Percentiles rank a stretch among this genome's conserved stretches.
These are phyloP conservation scores for Pelargonium nanum DNA, from an alignment of 345 rosid species.

Conservation along the genomic window DNA sequence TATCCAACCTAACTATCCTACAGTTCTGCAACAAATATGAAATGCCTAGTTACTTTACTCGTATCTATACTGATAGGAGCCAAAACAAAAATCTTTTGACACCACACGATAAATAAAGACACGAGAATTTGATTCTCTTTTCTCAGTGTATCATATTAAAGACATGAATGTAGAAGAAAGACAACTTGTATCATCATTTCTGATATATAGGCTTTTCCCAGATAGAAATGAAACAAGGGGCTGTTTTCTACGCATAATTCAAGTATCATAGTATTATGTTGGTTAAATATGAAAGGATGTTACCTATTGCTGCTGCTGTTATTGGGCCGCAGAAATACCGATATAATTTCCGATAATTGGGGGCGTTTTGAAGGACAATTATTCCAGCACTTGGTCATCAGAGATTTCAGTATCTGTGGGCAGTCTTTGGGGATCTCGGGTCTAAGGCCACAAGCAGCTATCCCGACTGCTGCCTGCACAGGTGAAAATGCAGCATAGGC, in stretches of 20 bases:
- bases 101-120: too few relatives aligned
- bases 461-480: conserved; percentile 93
- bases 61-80: neutral
- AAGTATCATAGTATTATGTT: neutral
- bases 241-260: neutral
- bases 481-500: conserved; percentile 87
- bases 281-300: conserved; percentile 1
- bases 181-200: neutral
- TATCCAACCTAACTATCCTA: too few relatives aligned
- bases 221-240: neutral
- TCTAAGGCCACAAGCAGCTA: conserved; percentile 89
- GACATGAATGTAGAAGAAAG: neutral
- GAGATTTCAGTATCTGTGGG: conserved; percentile 53
- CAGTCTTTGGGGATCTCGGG: conserved; percentile 95
- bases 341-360: conserved; percentile 56
- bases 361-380: conserved; percentile 71
- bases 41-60: too few relatives aligned
- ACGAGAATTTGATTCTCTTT: neutral
- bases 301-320: conserved; percentile 35
- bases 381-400: conserved; percentile 88
- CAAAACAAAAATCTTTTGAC: too few relatives aligned
- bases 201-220: neutral
- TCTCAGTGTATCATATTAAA: neutral
- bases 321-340: conserved; percentile 34
- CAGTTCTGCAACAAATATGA: too few relatives aligned